Evolutionary conservation across 805 yeast species (phyloP), one percentile per base, ranked within the genome.

Genomic region (Candida pseudofarinosa): DNA sequence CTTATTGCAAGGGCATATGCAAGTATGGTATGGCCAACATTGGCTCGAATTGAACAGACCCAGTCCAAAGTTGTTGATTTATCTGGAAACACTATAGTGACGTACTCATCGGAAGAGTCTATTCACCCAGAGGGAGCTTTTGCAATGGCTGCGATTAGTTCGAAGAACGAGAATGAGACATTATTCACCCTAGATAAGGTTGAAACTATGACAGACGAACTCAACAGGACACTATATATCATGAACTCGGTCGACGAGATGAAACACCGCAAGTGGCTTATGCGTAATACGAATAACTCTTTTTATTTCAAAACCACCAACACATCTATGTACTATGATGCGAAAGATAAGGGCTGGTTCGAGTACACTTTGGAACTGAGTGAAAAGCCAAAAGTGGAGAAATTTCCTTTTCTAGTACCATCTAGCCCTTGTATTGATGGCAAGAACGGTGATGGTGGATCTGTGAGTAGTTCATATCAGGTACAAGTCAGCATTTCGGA

Each of bases 371-470:
- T 33, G 15, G 20, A 19, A 12, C 31, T 4, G 18, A 15, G 39
- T 4, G 33, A 19, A 3, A 20, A 17, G n/a, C 36, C 39, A 17
- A 28, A 46, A 15, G 35, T 37, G 23, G 30, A 19, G 13, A 14
- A 20, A 4, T 40, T 23, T 16, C 20, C 43, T 12, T 38, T 39
- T 3, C 34, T 44, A 13, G 33, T 46, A 14, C 54, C 54, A 1
- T 44, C 46, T 2, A 41, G 48, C n/a, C 34, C 43, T n/a, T 50
- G 54, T 37, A 18, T 48, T 15, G 46, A 45, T 38, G 44, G 43
- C 15, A 13, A 16, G 4, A 15, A 23, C 7, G 50, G 52, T 5
- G 20, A 34, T 28, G 50, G 47, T 14, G 54, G 54, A 1, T 33
- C 47, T 6, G 20, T 44, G 2, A 28, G 32, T 16, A 18, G 31